These are phyloP conservation scores for Aspergillus sp. DNA, from an alignment of 2,329 filamentous ascomycete species.

Conservation along the genomic window DNA sequence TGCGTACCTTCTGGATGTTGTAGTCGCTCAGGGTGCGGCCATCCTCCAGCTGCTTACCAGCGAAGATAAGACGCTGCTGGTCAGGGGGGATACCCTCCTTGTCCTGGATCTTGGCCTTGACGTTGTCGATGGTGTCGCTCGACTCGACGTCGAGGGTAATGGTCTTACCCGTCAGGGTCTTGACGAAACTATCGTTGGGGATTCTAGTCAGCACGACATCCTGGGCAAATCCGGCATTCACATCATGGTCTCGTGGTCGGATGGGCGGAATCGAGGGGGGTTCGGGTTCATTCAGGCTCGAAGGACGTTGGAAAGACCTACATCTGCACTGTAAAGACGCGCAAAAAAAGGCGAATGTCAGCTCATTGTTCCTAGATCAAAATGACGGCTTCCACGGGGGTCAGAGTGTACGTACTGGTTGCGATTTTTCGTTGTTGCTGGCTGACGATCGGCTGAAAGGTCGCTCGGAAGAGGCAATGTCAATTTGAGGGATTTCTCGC, in stretches of 20 bases:
- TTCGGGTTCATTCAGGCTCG: constrained; percentile 20
- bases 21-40: constrained; percentile 95
- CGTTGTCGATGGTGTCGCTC: constrained; percentile 99
- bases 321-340: constrained; percentile 74
- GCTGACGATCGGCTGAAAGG: constrained; percentile 40
- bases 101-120: constrained; percentile 99
- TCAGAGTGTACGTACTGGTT: constrained; percentile 43
- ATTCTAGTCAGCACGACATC: constrained; percentile 22
- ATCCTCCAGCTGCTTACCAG: constrained; percentile 98
- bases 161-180: constrained; percentile 99
- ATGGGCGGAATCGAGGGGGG: constrained; percentile 3
- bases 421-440: constrained; percentile 46
- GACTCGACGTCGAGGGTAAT: constrained; percentile 99
- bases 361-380: constrained; percentile 27
- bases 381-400: constrained; percentile 11
- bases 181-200: constrained; percentile 78
- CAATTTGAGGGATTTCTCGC: constrained; percentile 43
- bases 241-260: constrained; percentile 10
- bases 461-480: constrained; percentile 36
- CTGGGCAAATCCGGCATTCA: background rate
- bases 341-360: constrained; percentile 46
- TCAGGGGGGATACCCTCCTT: constrained; percentile 98
- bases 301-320: constrained; percentile 52
- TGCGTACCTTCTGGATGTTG: constrained; percentile 96
- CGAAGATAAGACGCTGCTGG: constrained; percentile 98